Percentiles rank a stretch among this genome's conserved stretches.
Conservation (phyloP, 805 yeast species). For the Starmerella bombicola region DNA sequence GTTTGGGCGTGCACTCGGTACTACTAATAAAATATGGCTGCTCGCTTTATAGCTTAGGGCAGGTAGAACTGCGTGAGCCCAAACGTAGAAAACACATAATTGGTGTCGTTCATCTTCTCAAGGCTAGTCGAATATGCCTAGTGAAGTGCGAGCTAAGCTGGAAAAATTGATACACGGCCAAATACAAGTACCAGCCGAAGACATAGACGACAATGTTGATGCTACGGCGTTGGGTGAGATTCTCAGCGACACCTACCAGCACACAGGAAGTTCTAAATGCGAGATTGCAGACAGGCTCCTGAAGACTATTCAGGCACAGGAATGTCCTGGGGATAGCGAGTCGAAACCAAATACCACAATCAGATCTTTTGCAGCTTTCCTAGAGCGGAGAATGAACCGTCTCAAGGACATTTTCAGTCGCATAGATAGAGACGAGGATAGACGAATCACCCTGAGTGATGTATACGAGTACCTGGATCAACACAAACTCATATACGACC, state of each 20-base stretch:
- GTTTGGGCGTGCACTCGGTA: too few species aligned
- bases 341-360: constrained; percentile 2
- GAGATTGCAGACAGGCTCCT: constrained; percentile 14
- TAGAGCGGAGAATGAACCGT: constrained; percentile 22
- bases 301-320: constrained; percentile 14
- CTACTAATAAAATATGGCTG: too few species aligned
- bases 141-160: constrained; percentile 8
- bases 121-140: too few species aligned
- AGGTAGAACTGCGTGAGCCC: too few species aligned
- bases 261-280: constrained; percentile 7
- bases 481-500: constrained; percentile 43
- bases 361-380: constrained; percentile 19
- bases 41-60: too few species aligned
- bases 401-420: constrained; percentile 21
- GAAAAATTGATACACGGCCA: constrained; percentile 3
- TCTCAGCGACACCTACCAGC: constrained; percentile 12
- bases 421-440: constrained; percentile 23
- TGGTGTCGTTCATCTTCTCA: too few species aligned
- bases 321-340: neutral
- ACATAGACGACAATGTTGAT: constrained; percentile 12
- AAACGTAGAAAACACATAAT: too few species aligned
- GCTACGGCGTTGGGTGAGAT: constrained; percentile 16
- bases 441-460: constrained; percentile 15
- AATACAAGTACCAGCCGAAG: neutral
- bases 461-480: constrained; percentile 48